Evolutionary conservation across 768 basidiomycete species (phyloP).

Genomic region (Auricularia sp.): DNA sequence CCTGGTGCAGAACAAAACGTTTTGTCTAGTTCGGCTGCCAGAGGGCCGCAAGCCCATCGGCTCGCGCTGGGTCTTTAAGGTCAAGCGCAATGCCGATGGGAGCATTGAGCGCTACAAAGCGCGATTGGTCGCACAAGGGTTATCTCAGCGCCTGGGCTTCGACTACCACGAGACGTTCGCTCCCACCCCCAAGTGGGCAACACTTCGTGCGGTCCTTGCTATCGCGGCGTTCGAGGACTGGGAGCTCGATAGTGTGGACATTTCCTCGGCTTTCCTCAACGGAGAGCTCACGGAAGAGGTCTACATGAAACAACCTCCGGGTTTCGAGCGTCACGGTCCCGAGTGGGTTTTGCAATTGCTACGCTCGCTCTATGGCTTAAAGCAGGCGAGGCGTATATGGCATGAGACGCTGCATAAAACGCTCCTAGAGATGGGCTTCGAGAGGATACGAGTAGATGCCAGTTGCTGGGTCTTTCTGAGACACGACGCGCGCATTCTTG

Average conservation of each 20-base stretch:
- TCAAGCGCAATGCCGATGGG: slow-evolving; percentile 16
- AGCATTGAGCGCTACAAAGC: slow-evolving; percentile 19
- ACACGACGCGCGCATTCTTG: neutral
- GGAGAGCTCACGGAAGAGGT: slow-evolving; percentile 12
- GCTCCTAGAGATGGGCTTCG: slow-evolving; percentile 15
- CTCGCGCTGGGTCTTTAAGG: slow-evolving; percentile 17
- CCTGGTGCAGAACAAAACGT: slow-evolving; percentile 9
- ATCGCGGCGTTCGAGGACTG: slow-evolving; percentile 11
- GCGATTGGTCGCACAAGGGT: slow-evolving; percentile 31
- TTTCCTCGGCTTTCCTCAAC: slow-evolving; percentile 15
- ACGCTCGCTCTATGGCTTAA: slow-evolving; percentile 18
- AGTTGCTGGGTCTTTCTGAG: slow-evolving; percentile 20
- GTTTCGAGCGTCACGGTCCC: neutral
- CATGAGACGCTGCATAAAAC: slow-evolving; percentile 17
- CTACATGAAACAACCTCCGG: slow-evolving; percentile 10
- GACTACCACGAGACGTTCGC: slow-evolving; percentile 28
- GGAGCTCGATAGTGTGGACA: slow-evolving; percentile 11
- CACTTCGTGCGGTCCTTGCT: slow-evolving; percentile 16
- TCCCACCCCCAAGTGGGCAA: slow-evolving; percentile 17
- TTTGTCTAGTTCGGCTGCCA: slow-evolving; percentile 8
- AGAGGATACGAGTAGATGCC: slow-evolving; percentile 12
- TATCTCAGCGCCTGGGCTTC: slow-evolving; percentile 24
- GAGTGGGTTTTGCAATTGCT: slow-evolving; percentile 10
- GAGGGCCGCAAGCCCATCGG: slow-evolving; percentile 12
- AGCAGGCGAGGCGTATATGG: slow-evolving; percentile 16